Evolutionary conservation across 1,139 yeast genomes (phyloP).

Genomic region (Candida sp.): DNA sequence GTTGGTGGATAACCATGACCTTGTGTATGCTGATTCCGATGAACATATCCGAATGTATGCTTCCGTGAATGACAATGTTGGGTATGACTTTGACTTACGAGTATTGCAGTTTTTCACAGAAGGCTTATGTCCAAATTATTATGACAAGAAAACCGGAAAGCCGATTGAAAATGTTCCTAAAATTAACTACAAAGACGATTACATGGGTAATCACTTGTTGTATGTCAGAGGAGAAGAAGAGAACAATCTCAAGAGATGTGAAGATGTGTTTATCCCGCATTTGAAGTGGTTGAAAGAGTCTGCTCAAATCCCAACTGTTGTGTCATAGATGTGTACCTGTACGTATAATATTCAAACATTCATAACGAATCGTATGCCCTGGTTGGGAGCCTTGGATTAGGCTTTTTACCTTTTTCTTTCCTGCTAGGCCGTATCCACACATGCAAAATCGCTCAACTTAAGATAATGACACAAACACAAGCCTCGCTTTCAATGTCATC

Average conservation of each 20-base stretch:
- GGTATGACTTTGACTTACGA: slow-evolving; percentile 58
- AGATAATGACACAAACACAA: no score
- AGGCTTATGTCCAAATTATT: slow-evolving; percentile 42
- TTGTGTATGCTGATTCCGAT: slow-evolving; percentile 38
- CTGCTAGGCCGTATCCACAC: no score
- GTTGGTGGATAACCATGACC: slow-evolving; percentile 50
- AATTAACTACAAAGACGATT: slow-evolving; percentile 23
- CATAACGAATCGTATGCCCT: no score
- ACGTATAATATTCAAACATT: no score
- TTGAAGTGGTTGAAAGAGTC: slow-evolving; percentile 42
- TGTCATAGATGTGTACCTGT: no score
- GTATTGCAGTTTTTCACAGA: slow-evolving; percentile 40
- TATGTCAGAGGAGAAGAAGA: slow-evolving; percentile 31
- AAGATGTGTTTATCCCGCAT: slow-evolving; percentile 42
- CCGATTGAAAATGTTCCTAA: slow-evolving; percentile 30
- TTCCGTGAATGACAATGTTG: slow-evolving; percentile 42
- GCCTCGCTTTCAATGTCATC: no score
- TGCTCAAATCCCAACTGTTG: background rate
- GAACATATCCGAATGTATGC: slow-evolving; percentile 52
- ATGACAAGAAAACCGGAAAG: slow-evolving; percentile 26
- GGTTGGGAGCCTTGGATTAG: no score
- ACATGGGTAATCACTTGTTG: slow-evolving; percentile 37
- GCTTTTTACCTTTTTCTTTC: no score
- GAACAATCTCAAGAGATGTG: slow-evolving; percentile 32
- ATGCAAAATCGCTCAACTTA: no score